A percentile compares a stretch with the other conserved stretches of the same genome.
Conservation (phyloP, 495 filamentous ascomycete genomes). For the Aspergillus coremiiformis region DNA sequence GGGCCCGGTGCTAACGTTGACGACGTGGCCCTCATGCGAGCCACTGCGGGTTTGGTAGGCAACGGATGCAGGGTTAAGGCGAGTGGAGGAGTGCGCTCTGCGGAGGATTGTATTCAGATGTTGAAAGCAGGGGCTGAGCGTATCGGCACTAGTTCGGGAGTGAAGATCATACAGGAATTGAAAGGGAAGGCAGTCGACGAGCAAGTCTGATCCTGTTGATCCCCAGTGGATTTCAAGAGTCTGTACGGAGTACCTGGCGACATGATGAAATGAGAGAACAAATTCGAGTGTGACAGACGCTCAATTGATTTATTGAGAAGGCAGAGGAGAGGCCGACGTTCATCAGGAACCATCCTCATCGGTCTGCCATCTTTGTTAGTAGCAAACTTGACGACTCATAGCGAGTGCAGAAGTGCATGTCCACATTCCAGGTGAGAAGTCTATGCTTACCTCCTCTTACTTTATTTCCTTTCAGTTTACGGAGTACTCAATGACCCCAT, state of each 20-base stretch:
- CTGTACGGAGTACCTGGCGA: too few species aligned
- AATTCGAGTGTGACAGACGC: background rate
- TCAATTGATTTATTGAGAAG: background rate
- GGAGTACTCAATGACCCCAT: background rate
- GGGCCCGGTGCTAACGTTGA: conserved; percentile 51
- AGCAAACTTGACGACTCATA: background rate
- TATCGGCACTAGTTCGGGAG: conserved; percentile 55
- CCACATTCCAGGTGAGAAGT: background rate
- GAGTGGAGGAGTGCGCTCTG: conserved; percentile 53
- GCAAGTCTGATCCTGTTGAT: background rate
- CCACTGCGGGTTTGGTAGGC: conserved; percentile 30
- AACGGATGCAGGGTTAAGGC: conserved; percentile 55
- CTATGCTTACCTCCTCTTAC: background rate
- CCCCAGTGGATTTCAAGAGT: too few species aligned
- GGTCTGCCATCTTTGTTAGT: background rate
- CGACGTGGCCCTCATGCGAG: conserved; percentile 53
- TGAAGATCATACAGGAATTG: conserved; percentile 49
- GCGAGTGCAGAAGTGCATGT: background rate
- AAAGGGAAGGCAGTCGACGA: conserved; percentile 14
- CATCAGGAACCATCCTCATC: conserved; percentile 3
- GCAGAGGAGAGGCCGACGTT: conserved; percentile 8
- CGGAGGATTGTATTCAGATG: conserved; percentile 48
- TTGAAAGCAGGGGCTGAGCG: conserved; percentile 57
- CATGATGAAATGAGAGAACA: background rate
- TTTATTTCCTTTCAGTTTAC: background rate